Base-by-base conservation (phyloP, 352 stramenopile species). In the Globisporangium uncinulatum region DNA sequence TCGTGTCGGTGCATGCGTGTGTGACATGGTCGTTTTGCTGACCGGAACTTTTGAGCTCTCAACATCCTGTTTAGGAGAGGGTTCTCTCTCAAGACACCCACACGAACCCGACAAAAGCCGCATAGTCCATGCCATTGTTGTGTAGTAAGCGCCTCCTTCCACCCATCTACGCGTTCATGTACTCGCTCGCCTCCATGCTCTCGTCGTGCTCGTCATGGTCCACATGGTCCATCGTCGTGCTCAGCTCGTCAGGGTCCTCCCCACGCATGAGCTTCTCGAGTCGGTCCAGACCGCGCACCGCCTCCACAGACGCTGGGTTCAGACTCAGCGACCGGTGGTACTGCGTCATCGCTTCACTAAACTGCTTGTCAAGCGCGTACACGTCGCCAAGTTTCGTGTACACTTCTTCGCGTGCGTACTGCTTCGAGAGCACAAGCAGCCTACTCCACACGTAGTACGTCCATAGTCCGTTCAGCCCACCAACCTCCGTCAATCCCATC, bases 261-360 rank as follows among this genome's bases (percentile, higher is more conserved):
- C 79, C 82, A 9, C 76, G 79, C 79, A 92, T 86, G 32, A 92
- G 64, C 61, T 87, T 89, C 62, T 94, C 84, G 3, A 94, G 67
- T 5, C 80, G 76, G 9, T 92, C 79, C 14, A 94, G 54, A 0
- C 74, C 84, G 4, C 68, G 67, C 9, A 84, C 17, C 9, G 82
- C 79, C 6, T 86, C 73, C 1, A 57, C 65, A 9, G 70, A 87
- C 20, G 59, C 65, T 13, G 78, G 74, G 52, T 88, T 87, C 46
- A 91, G 43, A n/a, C 68, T 68, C 57, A 90, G 51, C 5, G 84
- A 72, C 21, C 76, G 73, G 39, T 92, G 80, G 61, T 89, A 91
- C 39, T 80, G 76, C 17, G 71, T 79, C 48, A 92, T 70, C 2
- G 82, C 84, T 34, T 90, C 77, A 0, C 70, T 68, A 41, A 73